These are phyloP conservation scores for Scenedesmus sp. DNA, from an alignment of 163 green algal genomes.

Conservation along the genomic window DNA sequence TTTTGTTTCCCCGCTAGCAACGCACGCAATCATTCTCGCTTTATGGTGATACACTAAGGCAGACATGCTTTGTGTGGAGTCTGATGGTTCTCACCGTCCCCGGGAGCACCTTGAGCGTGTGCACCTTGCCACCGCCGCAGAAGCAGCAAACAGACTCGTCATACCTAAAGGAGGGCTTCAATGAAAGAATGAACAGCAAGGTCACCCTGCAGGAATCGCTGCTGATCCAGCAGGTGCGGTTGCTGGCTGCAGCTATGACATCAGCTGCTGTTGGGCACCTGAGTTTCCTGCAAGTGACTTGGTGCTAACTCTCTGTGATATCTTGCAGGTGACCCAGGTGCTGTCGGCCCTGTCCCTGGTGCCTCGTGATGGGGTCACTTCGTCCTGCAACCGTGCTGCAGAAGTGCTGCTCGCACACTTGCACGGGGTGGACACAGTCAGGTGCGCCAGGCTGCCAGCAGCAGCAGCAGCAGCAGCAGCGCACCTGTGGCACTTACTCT, in stretches of 20 bases:
- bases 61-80: neutral
- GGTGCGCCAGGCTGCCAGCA: neutral
- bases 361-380: neutral
- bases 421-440: conserved; percentile 7
- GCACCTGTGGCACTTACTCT: neutral
- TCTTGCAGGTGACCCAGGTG: neutral
- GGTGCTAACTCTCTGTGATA: neutral
- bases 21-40: neutral
- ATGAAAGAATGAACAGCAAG: neutral
- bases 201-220: neutral
- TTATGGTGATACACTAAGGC: too few relatives aligned
- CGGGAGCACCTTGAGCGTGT: neutral
- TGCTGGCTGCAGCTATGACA: neutral
- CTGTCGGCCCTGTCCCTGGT: conserved; percentile 8
- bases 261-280: neutral
- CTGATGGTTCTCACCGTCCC: neutral
- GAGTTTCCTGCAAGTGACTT: neutral
- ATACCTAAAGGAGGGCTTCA: neutral
- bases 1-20: neutral
- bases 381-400: neutral
- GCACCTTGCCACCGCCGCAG: neutral
- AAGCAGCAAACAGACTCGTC: neutral
- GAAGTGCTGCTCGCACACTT: neutral
- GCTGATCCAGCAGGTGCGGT: neutral
- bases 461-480: neutral